These are phyloP conservation scores for Terana coerulea DNA, from an alignment of 768 basidiomycete species.

Conservation along the genomic window DNA sequence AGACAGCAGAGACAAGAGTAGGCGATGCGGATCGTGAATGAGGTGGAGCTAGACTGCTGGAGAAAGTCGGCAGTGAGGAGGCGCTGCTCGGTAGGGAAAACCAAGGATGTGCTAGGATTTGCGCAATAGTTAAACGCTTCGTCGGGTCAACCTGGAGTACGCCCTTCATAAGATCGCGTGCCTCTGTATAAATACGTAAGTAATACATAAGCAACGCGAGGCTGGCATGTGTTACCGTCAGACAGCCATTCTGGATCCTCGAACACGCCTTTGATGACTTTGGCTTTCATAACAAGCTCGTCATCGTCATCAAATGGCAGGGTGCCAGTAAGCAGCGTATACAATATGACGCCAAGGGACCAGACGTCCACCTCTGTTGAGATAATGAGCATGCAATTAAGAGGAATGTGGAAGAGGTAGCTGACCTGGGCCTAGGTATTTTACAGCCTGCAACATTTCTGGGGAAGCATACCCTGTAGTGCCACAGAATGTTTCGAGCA, in stretches of 20 bases:
- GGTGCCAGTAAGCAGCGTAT: conserved; percentile 85
- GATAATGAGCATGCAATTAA: conserved; percentile 13
- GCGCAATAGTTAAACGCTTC: conserved; percentile 74
- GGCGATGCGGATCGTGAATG: conserved; percentile 30
- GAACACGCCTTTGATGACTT: conserved; percentile 82
- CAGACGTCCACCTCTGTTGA: conserved; percentile 86
- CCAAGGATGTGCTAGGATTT: conserved; percentile 86
- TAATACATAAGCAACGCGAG: background rate
- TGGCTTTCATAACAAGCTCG: conserved; percentile 74
- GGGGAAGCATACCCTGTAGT: conserved; percentile 93
- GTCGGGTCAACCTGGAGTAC: conserved; percentile 76
- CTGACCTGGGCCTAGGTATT: conserved; percentile 87
- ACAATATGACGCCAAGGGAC: conserved; percentile 92
- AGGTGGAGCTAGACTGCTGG: conserved; percentile 17
- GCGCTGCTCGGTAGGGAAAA: conserved; percentile 38
- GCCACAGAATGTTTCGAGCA: conserved; percentile 93
- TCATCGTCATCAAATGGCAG: conserved; percentile 91
- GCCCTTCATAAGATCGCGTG: conserved; percentile 75
- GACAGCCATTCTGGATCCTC: conserved; percentile 94
- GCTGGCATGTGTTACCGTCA: conserved; percentile 48
- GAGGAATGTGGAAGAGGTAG: conserved; percentile 11
- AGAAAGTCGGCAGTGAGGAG: background rate
- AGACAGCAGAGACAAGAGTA: conserved; percentile 21
- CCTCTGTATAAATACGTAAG: conserved; percentile 47
- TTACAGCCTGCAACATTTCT: conserved; percentile 85